phyloP scores from a whole-genome alignment of 805 yeast genomes.

The Ogataea methanolica region DNA sequence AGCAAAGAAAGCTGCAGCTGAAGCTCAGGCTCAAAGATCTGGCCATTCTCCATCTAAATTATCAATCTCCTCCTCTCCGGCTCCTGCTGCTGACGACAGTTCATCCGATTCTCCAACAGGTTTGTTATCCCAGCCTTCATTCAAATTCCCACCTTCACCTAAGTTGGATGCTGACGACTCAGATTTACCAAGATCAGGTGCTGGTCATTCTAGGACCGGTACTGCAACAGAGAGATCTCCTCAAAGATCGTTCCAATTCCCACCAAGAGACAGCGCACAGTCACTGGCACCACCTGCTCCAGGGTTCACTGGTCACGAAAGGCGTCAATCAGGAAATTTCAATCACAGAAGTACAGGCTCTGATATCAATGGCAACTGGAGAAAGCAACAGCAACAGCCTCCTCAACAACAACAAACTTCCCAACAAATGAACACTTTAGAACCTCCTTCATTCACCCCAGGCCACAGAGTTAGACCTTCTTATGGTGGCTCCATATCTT shows the following conservation, averaged over 20 bases:
- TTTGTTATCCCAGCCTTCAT: constrained; percentile 30
- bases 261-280: constrained; percentile 37
- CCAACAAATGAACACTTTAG: constrained; percentile 13
- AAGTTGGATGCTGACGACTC: constrained; percentile 8
- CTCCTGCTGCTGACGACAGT: constrained; percentile 1
- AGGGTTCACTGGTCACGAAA: constrained; percentile 39
- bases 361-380: constrained; percentile 59
- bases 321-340: constrained; percentile 38
- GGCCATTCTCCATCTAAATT: constrained; percentile 30
- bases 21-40: constrained; percentile 68
- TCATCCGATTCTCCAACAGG: constrained; percentile 8
- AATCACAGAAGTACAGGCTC: constrained; percentile 38
- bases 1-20: constrained; percentile 96
- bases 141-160: constrained; percentile 52
- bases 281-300: constrained; percentile 52
- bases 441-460: constrained; percentile 49
- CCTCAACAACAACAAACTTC: constrained; percentile 6
- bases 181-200: constrained; percentile 2
- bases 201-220: constrained; percentile 26
- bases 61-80: constrained; percentile 13
- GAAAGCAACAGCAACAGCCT: constrained; percentile 49
- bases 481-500: constrained; percentile 58
- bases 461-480: constrained; percentile 79
- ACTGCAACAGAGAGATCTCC: constrained; percentile 38
- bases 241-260: constrained; percentile 58